phyloP scores from a whole-genome alignment of 192 early-diverging fungal species.

The Glomus cerebriforme region DNA sequence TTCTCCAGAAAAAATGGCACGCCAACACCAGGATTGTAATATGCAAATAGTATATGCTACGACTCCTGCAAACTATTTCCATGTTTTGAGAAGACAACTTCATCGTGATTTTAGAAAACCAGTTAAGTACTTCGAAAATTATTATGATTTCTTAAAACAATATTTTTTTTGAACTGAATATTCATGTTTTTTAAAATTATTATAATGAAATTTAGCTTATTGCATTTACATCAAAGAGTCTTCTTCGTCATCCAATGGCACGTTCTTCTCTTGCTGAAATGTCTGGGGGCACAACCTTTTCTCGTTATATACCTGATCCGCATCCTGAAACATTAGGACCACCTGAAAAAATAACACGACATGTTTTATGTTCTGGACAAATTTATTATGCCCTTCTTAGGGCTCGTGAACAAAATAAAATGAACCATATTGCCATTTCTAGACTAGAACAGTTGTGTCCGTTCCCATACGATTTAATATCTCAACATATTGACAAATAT shows the following conservation, averaged over 20 bases:
- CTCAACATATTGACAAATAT: constrained; percentile 86
- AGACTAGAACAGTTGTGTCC: constrained; percentile 93
- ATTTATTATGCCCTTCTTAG: constrained; percentile 92
- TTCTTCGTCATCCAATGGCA: constrained; percentile 92
- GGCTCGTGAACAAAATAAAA: constrained; percentile 90
- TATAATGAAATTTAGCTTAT: constrained; percentile 51
- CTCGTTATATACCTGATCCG: constrained; percentile 89
- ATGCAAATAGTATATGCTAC: constrained; percentile 96
- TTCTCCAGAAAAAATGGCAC: constrained; percentile 72
- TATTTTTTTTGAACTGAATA: background rate
- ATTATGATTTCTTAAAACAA: background rate
- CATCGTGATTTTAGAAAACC: constrained; percentile 98
- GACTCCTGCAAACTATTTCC: constrained; percentile 99
- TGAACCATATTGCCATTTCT: constrained; percentile 87
- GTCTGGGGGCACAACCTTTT: constrained; percentile 79
- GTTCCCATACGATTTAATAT: constrained; percentile 93
- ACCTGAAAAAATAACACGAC: constrained; percentile 85
- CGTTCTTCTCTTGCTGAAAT: constrained; percentile 84
- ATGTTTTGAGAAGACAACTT: constrained; percentile 92
- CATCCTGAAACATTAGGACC: constrained; percentile 77
- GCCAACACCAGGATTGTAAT: constrained; percentile 98
- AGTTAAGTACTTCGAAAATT: constrained; percentile 41
- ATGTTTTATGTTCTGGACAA: constrained; percentile 95
- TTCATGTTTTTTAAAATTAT: background rate
- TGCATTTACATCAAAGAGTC: constrained; percentile 79